Conservation (phyloP, 2,329 filamentous ascomycete species). For the Phialophora tarda region DNA sequence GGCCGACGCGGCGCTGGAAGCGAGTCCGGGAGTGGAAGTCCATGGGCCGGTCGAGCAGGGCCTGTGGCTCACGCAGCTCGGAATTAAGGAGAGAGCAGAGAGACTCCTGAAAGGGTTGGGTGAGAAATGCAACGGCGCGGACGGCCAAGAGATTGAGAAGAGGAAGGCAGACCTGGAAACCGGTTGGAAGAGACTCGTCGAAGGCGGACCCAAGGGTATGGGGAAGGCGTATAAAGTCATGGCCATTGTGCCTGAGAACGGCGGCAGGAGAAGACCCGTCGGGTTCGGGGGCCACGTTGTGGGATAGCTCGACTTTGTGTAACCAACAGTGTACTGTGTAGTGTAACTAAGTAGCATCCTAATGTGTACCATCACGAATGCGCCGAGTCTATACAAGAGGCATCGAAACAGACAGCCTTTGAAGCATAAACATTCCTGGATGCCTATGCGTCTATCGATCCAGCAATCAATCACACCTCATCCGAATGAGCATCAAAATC, state of each 20-base stretch:
- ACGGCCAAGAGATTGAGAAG: slow-evolving; percentile 57
- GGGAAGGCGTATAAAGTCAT: slow-evolving; percentile 92
- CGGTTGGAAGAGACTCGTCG: slow-evolving; percentile 82
- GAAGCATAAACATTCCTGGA: background rate
- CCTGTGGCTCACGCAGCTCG: slow-evolving; percentile 78
- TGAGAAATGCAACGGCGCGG: slow-evolving; percentile 54
- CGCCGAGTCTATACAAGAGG: background rate
- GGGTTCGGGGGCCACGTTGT: slow-evolving; percentile 78
- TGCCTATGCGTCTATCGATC: background rate
- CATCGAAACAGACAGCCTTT: background rate
- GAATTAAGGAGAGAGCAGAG: slow-evolving; percentile 77
- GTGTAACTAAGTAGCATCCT: background rate
- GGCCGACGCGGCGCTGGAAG: slow-evolving; percentile 77
- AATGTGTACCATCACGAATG: background rate
- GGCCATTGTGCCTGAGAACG: slow-evolving; percentile 84
- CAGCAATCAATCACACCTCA: background rate
- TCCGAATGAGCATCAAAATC: slow-evolving; percentile 62
- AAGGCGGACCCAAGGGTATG: slow-evolving; percentile 83
- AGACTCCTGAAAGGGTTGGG: slow-evolving; percentile 62
- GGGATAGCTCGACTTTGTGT: background rate
- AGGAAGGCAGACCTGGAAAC: slow-evolving; percentile 68
- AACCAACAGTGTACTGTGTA: background rate
- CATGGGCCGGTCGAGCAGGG: slow-evolving; percentile 91
- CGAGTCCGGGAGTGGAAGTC: slow-evolving; percentile 81
- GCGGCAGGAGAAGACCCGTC: slow-evolving; percentile 75